Evolutionary conservation across 768 basidiomycete species (phyloP), one percentile per base, ranked within the genome.

Genomic region (Lanmaoa pseudosensibilis): DNA sequence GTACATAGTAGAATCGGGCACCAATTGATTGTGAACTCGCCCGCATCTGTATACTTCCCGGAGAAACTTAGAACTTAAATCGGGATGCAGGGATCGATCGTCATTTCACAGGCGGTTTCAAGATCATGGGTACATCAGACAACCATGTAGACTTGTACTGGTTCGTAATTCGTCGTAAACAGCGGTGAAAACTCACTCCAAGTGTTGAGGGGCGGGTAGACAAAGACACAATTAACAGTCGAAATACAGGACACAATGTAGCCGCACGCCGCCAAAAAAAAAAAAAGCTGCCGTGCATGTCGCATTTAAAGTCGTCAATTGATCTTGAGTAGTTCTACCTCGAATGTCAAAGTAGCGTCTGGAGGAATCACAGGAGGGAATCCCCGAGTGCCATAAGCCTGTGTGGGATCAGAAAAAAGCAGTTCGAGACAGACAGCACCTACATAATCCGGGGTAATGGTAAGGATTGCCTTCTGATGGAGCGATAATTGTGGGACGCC

Each of bases 251-350:
- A 70, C 55, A 73, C 46, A 69, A 49, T 47, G 51, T 55, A 68
- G 54, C 43, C 60, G 58, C 50, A 65, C 45, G 59, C 44, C 45
- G 52, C 51, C 37, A 45, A 46, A 61, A 54, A 53, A 46, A 61
- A 54, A 53, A 57, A 49, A 50, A 52, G 49, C 45, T 25, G 57
- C 59, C 62, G 48, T 72, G 68, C 55, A 65, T 37, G 50, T 64
- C 45, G 58, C 21, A 49, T 59, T 50, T 46, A 52, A 57, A 21
- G 39, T 61, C 49, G 51, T 73, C 67, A 76, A 64, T 76, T 85
- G 76, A 94, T 92, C 70, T 81, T 77, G 55, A 93, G 58, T 46
- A 95, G 78, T 74, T 94, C 90, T 50, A 95, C 90, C 73, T 92
- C 90, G 66, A 94, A 94, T 58, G 73, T 79, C 70, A 95, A 80